Conservation (phyloP, 2,329 filamentous ascomycete genomes). For the Exophiala aquamarina region DNA sequence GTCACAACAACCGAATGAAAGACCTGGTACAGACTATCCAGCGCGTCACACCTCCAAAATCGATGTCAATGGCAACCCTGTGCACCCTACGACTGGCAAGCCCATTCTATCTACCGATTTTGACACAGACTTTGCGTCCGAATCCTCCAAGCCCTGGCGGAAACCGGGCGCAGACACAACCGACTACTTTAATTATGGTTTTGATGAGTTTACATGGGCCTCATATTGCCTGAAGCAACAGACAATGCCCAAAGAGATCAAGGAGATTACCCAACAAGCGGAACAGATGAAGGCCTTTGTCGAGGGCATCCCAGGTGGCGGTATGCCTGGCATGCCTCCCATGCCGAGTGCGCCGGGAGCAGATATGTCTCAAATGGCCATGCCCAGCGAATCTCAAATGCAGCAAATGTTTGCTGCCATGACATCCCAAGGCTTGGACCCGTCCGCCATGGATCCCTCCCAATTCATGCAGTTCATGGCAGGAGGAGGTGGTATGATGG, state of each 20-base stretch:
- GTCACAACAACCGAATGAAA: constrained; percentile 39
- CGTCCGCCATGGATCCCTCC: constrained; percentile 53
- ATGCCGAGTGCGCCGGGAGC: constrained; percentile 43
- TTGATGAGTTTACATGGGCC: constrained; percentile 78
- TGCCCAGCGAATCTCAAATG: constrained; percentile 40
- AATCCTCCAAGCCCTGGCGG: constrained; percentile 88
- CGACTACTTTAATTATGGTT: constrained; percentile 75
- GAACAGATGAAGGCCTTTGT: constrained; percentile 63
- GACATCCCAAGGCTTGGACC: constrained; percentile 55
- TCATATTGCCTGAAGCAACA: constrained; percentile 90
- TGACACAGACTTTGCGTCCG: constrained; percentile 68
- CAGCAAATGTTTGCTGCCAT: constrained; percentile 58
- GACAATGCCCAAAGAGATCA: constrained; percentile 71
- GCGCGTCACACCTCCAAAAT: constrained; percentile 73
- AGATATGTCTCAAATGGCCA: constrained; percentile 44
- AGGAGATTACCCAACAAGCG: constrained; percentile 72
- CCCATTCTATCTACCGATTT: constrained; percentile 80
- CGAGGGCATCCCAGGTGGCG: constrained; percentile 39
- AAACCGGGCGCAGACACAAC: constrained; percentile 90
- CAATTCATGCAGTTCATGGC: constrained; percentile 57
- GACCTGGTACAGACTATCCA: constrained; percentile 64
- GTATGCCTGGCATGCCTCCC: constrained; percentile 45
- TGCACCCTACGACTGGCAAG: constrained; percentile 71
- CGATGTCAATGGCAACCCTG: constrained; percentile 73
- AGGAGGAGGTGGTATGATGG: constrained; percentile 35